These are phyloP conservation scores for Xylaria sp. DNA, from an alignment of 2,329 filamentous ascomycete species.

Conservation along the genomic window DNA sequence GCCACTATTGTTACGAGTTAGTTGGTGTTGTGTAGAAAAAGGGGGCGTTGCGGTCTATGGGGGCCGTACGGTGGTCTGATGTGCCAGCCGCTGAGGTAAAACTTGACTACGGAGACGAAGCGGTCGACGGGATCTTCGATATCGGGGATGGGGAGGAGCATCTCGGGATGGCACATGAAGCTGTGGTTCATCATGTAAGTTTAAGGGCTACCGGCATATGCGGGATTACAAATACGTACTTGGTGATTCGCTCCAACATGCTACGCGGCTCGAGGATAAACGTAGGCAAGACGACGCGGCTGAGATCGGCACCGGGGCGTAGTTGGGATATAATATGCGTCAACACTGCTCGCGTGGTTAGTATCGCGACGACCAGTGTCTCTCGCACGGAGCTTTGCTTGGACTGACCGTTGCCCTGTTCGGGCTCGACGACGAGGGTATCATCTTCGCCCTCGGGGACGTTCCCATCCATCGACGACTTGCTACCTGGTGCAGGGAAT, in stretches of 20 bases:
- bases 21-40: not conserved
- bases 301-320: conserved; percentile 91
- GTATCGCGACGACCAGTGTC: not conserved
- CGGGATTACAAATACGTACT: conserved; percentile 59
- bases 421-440: conserved; percentile 81
- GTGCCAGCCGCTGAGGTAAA: conserved; percentile 98
- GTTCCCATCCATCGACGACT: conserved; percentile 57
- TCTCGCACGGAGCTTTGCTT: not conserved
- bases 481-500: conserved; percentile 29
- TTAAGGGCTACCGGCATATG: not conserved
- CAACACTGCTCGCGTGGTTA: conserved; percentile 65
- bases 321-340: conserved; percentile 97
- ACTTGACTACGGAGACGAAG: conserved; percentile 95
- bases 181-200: conserved; percentile 49
- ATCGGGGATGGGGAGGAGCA: conserved; percentile 81
- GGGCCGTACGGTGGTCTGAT: conserved; percentile 87
- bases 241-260: conserved; percentile 98
- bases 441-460: conserved; percentile 63
- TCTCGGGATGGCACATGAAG: conserved; percentile 99
- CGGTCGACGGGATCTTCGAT: conserved; percentile 88
- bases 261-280: conserved; percentile 97
- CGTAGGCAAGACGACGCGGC: conserved; percentile 90
- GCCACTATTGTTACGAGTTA: conserved; percentile 58
- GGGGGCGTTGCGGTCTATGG: conserved; percentile 9
- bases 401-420: conserved; percentile 86